Base-by-base conservation (phyloP, 1,284 basidiomycete genomes). In the Coniferiporia weirii region DNA sequence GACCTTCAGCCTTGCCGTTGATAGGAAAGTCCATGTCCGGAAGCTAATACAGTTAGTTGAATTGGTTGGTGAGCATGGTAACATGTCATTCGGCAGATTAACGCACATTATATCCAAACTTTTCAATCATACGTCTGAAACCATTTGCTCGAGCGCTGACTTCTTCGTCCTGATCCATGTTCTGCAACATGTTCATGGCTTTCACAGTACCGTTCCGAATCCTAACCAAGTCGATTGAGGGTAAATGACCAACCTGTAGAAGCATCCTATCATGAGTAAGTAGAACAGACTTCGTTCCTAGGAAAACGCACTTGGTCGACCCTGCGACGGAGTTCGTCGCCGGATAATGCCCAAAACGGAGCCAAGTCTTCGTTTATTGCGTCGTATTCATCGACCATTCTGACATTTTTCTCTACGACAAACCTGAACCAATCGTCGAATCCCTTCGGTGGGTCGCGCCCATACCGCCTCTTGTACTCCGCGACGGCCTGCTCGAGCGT, bases 401-500 rank as follows among this genome's bases (percentile, higher is more conserved):
- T 82, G 56, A 91, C 87, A 19, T 83, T 76, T 68, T 91, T 80
- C 53, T 84, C 76, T 70, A 80, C 75, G 19, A 89, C 90, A 72
- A 95, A 97, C 57, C 76, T 72, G 80, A 85, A 97, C 95, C 95
- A 98, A 45, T 82, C 75, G 67, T 95, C 92, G 66, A 97, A 97
- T 0, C 93, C 94, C 57, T 81, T 83, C 0, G 95, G 95, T 3
- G 95, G 94, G n/a, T 82, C 73, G 46, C 86, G 83, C 2, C 76
- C 75, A 70, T 96, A 95, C 52, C 95, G 78, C 49, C 78, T 73
- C 66, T 78, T 80, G 74, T 98, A 98, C 71, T 94, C 91, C 4
- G 73, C 73, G 1, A 91, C 87, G 0, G 94, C 93, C 40, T 82
- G 82, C 8, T 71, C 69, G 15, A 97, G 76, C 0, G 89, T 88